Evolutionary conservation across 495 filamentous ascomycete species (phyloP).

Genomic region (Neurospora discreta): DNA sequence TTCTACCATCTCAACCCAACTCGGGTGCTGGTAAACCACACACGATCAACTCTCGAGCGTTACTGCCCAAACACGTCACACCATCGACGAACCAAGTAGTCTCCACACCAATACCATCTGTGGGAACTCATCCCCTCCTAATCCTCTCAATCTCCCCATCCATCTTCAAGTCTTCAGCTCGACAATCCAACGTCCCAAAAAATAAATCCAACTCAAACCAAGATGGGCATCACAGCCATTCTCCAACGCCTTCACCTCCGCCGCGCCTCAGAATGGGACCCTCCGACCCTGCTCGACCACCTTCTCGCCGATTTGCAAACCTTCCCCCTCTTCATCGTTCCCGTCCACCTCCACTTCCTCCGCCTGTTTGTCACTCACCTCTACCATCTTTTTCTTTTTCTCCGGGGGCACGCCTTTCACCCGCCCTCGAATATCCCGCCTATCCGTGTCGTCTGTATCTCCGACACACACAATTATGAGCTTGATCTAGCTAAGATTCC

Average conservation of each 20-base stretch:
- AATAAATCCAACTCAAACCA: neutral
- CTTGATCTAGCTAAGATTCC: slow-evolving; percentile 41
- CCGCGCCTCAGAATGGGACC: slow-evolving; percentile 34
- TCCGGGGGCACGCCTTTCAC: slow-evolving; percentile 49
- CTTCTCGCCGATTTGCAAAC: slow-evolving; percentile 31
- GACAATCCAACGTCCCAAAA: neutral
- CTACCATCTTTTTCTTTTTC: slow-evolving; percentile 49
- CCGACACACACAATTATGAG: slow-evolving; percentile 67
- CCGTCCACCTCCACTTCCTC: slow-evolving; percentile 34
- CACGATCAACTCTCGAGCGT: neutral
- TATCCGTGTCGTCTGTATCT: slow-evolving; percentile 77
- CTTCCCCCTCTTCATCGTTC: neutral
- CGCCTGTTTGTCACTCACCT: slow-evolving; percentile 25
- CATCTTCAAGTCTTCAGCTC: neutral
- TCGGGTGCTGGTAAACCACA: neutral
- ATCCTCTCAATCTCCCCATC: neutral
- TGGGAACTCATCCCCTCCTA: neutral
- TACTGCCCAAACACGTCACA: neutral
- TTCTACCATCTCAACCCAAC: neutral
- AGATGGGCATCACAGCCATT: slow-evolving; percentile 23
- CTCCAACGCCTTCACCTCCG: slow-evolving; percentile 31
- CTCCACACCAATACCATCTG: neutral
- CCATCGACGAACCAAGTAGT: neutral
- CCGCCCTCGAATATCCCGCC: slow-evolving; percentile 37
- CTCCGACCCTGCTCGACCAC: slow-evolving; percentile 37